A percentile compares a stretch with the other conserved stretches of the same genome.
phyloP scores from a whole-genome alignment of 176 grass and related monocot genomes.

The Otatea glauca region DNA sequence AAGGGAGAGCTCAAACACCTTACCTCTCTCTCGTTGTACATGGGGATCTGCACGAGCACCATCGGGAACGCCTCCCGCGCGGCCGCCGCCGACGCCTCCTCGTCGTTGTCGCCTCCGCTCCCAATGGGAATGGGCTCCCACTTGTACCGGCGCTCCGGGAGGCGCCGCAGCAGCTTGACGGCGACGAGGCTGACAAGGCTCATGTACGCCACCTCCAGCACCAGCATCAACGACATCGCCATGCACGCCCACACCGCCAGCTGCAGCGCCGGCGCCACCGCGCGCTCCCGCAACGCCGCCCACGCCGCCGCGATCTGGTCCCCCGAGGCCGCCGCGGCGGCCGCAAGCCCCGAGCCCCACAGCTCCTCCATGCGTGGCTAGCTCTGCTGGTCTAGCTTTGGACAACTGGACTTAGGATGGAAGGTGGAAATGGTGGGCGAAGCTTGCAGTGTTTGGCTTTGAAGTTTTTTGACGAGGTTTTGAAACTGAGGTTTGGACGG shows the following conservation, averaged over 20 bases:
- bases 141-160: constrained; percentile 51
- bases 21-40: constrained; percentile 89
- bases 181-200: constrained; percentile 59
- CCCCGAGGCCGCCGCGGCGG: neutral
- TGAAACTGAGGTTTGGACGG: neutral
- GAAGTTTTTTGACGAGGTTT: neutral
- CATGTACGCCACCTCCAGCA: constrained; percentile 82
- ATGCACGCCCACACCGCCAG: constrained; percentile 71
- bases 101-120: constrained; percentile 30
- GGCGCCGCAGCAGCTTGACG: constrained; percentile 44
- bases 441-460: constrained; percentile 29
- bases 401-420: neutral
- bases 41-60: constrained; percentile 98
- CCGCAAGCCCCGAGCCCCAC: neutral
- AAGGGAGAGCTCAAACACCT: neutral
- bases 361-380: constrained; percentile 8
- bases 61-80: constrained; percentile 45
- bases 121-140: constrained; percentile 59
- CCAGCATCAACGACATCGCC: constrained; percentile 78
- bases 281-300: constrained; percentile 17
- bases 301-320: constrained; percentile 2
- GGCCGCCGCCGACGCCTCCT: neutral
- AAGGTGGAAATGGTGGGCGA: neutral
- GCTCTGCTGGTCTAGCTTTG: constrained; percentile 3
- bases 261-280: constrained; percentile 51